Evolutionary conservation across 306 rosid species (phyloP), one percentile per base, ranked within the genome.

Genomic region (Castanopsis chinensis): DNA sequence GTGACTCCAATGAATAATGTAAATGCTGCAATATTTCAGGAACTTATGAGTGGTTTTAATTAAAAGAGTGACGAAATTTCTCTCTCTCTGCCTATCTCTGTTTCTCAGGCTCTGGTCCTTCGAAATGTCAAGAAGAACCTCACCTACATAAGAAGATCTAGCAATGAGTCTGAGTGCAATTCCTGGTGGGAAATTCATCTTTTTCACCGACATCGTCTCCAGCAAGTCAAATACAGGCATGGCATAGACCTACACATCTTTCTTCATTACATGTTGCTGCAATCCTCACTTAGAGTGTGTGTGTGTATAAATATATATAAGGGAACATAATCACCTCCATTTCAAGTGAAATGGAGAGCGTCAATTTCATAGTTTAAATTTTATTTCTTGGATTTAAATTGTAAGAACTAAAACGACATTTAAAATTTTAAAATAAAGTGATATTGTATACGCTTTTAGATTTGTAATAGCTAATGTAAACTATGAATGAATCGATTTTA

Each of bases 181-280:
- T 81, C 98, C 98, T 17, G 87, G 86, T 35, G 83, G 89, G 76
- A 92, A 87, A 72, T 90, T 88, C 3, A 86, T 52, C 76, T 21
- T 90, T 69, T 80, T 91, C 61, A 69, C 73, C 90, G 88, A 85
- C 90, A 75, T 81, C 77, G 83, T 86, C 88, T 94, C 98, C 41
- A 91, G 76, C 90, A 94, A 52, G 84, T 73, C 93, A 80, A 92
- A 94, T 45, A 94, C 89, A 75, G 97, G 99, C 99, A 94, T 94
- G 1, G 97, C 99, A 81, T 85, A 91, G 70, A 95, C 96, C 94
- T 94, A 25, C 73, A 83, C 61, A 83, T 10, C 69, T 58, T 49
- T 1, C 6, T 58, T 65, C 70, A 58, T 12, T 59, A 18, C 33
- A 63, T 54, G 27, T 68, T 28, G 43, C 43, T 35, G 70, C 41